phyloP scores from a whole-genome alignment of 306 rosid species.

The Boehmeria nivea region DNA sequence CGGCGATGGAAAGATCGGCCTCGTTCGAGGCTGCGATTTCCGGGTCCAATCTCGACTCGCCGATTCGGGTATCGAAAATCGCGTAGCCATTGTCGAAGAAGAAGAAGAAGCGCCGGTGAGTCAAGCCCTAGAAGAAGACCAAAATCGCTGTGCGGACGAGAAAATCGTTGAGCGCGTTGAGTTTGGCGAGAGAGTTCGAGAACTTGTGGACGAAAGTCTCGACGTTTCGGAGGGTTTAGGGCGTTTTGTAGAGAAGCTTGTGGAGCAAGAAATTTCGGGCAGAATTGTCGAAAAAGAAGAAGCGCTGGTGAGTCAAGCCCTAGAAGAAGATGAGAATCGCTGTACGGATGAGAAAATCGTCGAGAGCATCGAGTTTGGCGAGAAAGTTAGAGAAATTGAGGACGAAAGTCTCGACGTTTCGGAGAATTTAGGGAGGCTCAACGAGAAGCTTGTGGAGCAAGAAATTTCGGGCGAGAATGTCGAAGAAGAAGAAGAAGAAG shows the following conservation, averaged over 20 bases:
- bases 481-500: slow-evolving; percentile 7
- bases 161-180: slow-evolving; percentile 13
- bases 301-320: slow-evolving; percentile 7
- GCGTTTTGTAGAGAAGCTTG: too few relatives aligned
- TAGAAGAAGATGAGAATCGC: slow-evolving; percentile 4
- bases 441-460: too few relatives aligned
- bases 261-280: too few relatives aligned
- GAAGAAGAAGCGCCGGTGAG: slow-evolving; percentile 18
- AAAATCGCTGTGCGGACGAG: slow-evolving; percentile 5
- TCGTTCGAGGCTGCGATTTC: slow-evolving; percentile 7
- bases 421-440: neutral
- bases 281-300: slow-evolving; percentile 19
- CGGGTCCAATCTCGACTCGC: slow-evolving; percentile 24
- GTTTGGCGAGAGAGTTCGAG: slow-evolving; percentile 14
- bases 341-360: slow-evolving; percentile 11
- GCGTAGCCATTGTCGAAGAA: slow-evolving; percentile 23
- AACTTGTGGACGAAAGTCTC: neutral
- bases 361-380: slow-evolving; percentile 21
- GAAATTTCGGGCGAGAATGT: neutral
- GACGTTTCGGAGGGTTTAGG: neutral
- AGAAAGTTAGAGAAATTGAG: neutral
- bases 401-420: neutral
- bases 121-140: slow-evolving; percentile 11
- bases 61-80: slow-evolving; percentile 23
- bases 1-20: neutral